Base-by-base conservation (phyloP, 305 asterid genomes). In the Solanum chacoense region DNA sequence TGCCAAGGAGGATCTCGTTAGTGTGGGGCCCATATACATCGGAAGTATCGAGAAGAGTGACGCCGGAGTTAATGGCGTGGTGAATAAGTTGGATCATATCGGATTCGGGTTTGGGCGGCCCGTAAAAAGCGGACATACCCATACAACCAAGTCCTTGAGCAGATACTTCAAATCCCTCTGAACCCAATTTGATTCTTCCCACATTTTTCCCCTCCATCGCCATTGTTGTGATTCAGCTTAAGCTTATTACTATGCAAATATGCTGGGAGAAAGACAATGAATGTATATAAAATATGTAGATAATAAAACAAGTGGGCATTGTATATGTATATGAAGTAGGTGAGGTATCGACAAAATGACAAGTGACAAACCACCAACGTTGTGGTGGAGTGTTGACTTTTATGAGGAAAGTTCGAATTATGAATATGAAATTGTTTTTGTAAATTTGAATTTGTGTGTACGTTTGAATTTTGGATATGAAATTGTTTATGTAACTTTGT, bases 41-140 rank as follows among this genome's bases (percentile, higher is more conserved):
- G 80, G 94, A 87, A 67, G 93, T 90, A 65, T 92, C 94, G 16
- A 91, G 88, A 16, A 91, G 69, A 7, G 94, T 92, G 83, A 92
- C 86, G 35, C 94, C 94, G 67, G 90, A 79, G 50, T 89, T 42
- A 16, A 90, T 72, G 11, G 92, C 93, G 22, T 89, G 89, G 81
- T 88, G 93, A 12, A 92, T 91, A 36, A 92, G 90, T 7, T 80
- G 13, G 81, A 92, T 90, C 94, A 92, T 92, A 5, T 91, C 92
- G 24, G 89, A 29, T 10, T 92, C 94, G 45, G 94, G 93, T 87
- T 90, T 92, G 32, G 94, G 90, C 11, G 88, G 72, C 78, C 94
- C 94, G 75, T 90, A 91, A 14, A 31, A 37, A 29, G 88, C 34
- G 4, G 93, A 90, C 94, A 91, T 92, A 3, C 94, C 90, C 93